These are phyloP conservation scores for Apostasia ramifera DNA, from an alignment of 106 monocot genomes.

Conservation along the genomic window DNA sequence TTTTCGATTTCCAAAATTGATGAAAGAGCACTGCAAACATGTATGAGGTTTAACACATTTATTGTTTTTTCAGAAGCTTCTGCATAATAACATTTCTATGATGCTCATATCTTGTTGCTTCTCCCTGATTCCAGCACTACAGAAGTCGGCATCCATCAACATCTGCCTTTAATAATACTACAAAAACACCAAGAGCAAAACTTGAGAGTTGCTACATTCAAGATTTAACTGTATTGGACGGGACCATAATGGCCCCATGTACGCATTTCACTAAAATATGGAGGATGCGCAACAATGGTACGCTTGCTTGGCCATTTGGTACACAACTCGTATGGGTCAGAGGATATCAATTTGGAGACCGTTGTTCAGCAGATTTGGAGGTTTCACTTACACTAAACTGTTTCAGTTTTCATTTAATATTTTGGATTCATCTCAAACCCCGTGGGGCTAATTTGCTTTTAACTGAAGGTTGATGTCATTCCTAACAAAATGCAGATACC, in stretches of 20 bases:
- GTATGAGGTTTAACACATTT: slow-evolving; percentile 11
- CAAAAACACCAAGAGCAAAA: slow-evolving; percentile 20
- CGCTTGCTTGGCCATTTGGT: slow-evolving; percentile 55
- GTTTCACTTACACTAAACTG: slow-evolving; percentile 18
- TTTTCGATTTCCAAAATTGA: slow-evolving; percentile 11
- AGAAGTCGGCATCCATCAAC: background rate
- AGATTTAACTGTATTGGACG: slow-evolving; percentile 80
- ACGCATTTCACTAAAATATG: slow-evolving; percentile 86
- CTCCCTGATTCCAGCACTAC: slow-evolving; percentile 9
- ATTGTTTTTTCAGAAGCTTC: background rate
- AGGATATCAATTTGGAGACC: slow-evolving; percentile 46
- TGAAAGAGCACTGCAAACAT: slow-evolving; percentile 16
- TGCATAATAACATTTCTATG: background rate
- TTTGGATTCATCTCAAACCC: no score
- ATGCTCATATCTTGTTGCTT: background rate
- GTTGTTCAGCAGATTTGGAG: slow-evolving; percentile 35
- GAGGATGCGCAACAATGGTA: slow-evolving; percentile 85
- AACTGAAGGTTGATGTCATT: background rate
- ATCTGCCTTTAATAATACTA: slow-evolving; percentile 8
- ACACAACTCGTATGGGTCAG: slow-evolving; percentile 77
- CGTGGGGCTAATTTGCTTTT: background rate
- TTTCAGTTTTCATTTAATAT: background rate
- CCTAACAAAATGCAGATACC: slow-evolving; percentile 46
- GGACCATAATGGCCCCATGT: slow-evolving; percentile 53
- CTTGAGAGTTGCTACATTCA: slow-evolving; percentile 60